Conservation (phyloP, 176 grass and related monocot genomes). For the Phyllostachys edulis region DNA sequence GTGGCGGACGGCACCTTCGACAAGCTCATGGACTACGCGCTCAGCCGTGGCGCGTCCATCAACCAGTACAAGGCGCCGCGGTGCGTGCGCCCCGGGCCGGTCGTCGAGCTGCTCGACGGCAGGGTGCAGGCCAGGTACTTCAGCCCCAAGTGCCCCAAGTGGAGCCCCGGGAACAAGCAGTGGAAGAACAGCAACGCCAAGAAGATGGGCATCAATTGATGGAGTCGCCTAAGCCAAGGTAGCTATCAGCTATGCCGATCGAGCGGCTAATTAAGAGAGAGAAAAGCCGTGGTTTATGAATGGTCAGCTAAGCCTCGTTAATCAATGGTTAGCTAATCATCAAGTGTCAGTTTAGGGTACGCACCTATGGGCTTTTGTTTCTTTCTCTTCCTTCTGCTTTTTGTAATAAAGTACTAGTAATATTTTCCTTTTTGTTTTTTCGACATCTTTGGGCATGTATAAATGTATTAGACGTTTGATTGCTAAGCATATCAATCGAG, state of each 20-base stretch:
- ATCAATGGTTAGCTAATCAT: conserved; percentile 1
- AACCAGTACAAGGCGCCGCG: conserved; percentile 83
- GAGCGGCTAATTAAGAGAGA: neutral
- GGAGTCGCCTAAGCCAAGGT: neutral
- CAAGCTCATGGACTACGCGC: conserved; percentile 68
- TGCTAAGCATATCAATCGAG: neutral
- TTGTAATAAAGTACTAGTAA: conserved; percentile 36
- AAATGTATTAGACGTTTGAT: conserved; percentile 19
- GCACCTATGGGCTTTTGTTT: conserved; percentile 31
- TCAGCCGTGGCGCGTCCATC: conserved; percentile 56
- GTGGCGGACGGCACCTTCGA: conserved; percentile 54
- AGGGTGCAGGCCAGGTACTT: conserved; percentile 40
- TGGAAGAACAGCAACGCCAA: conserved; percentile 11
- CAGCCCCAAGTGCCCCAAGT: conserved; percentile 53
- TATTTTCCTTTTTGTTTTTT: conserved; percentile 25
- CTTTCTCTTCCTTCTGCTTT: conserved; percentile 17
- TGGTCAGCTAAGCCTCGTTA: conserved; percentile 30
- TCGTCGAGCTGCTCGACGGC: conserved; percentile 48
- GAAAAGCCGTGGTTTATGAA: neutral
- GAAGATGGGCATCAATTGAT: neutral
- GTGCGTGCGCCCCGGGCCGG: conserved; percentile 50
- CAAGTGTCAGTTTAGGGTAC: conserved; percentile 8
- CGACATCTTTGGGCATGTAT: conserved; percentile 17
- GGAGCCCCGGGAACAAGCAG: conserved; percentile 41
- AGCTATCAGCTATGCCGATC: neutral